Conservation (phyloP, 129 eudicot species). For the Cynara cardunculus region DNA sequence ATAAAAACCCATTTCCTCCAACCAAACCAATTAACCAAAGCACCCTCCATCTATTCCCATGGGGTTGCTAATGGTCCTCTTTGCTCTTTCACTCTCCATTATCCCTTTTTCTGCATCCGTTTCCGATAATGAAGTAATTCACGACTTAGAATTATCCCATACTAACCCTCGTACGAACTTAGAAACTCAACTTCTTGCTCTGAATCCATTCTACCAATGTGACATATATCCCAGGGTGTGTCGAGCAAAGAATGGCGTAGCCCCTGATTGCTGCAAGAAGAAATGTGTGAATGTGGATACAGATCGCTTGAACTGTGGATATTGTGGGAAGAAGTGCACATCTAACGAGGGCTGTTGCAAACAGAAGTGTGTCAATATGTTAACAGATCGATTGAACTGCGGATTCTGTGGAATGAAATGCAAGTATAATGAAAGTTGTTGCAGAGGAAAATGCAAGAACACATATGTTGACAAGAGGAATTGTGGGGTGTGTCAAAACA, state of each 20-base stretch:
- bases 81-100: background rate
- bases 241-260: conserved; percentile 22
- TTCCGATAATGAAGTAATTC: background rate
- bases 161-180: conserved; percentile 11
- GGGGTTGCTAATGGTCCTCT: conserved; percentile 15
- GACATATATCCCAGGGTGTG: conserved; percentile 44
- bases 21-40: background rate
- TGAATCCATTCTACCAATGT: conserved; percentile 34
- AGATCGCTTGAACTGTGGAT: conserved; percentile 34
- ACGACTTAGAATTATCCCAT: background rate
- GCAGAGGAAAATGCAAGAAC: conserved; percentile 39
- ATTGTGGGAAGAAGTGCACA: conserved; percentile 40
- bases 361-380: conserved; percentile 23
- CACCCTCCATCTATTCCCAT: conserved; percentile 11
- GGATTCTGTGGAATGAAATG: conserved; percentile 41
- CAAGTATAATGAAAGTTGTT: conserved; percentile 40
- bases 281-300: conserved; percentile 42
- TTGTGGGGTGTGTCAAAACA: conserved; percentile 40
- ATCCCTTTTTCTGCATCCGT: conserved; percentile 10
- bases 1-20: conserved; percentile 12
- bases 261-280: conserved; percentile 43
- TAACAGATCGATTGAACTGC: conserved; percentile 26
- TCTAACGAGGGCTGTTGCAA: conserved; percentile 34
- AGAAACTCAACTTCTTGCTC: conserved; percentile 17
- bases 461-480: conserved; percentile 24